Base-by-base conservation (phyloP, 768 basidiomycete species). In the Exidia glandulosa region DNA sequence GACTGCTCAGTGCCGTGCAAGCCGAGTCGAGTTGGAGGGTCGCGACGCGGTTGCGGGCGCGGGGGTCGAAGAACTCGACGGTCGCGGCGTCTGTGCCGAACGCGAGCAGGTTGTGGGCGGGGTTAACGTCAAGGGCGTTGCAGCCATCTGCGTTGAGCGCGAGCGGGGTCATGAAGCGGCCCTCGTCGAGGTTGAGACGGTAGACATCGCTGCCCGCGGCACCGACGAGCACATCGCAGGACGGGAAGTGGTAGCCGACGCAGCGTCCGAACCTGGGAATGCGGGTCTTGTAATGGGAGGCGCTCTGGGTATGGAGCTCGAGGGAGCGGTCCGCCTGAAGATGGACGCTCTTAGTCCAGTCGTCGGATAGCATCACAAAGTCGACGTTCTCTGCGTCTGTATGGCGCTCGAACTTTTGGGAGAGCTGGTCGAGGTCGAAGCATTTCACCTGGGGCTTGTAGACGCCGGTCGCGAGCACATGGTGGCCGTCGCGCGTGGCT, bases 341-440 rank as follows among this genome's bases (percentile, higher is more conserved):
- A 70, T 96, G 94, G 63, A 97, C 79, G n/a, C 90, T 87, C 71
- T 98, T 98, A 6, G 95, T 98, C 95, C 95, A 98, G 77, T 98
- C 95, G 68, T 94, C 90, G 1, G 94, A 97, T 7, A 98, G 79
- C 76, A 96, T 94, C 78, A 87, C 81, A 75, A 99, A 99, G 71
- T 99, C 96, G 64, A 99, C 88, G 71, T 98, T 99, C 77, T 98
- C 95, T 13, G 88, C 83, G 69, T 99, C 94, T 2, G 94, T 86
- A 67, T 97, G 95, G 36, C 96, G 79, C 76, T 97, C 95, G 69
- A 95, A 97, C 72, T 99, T 98, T 60, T 90, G 78, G 4, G 92
- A 85, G 32, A 99, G 81, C 66, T 95, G 88, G 70, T 91, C 87
- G 37, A 99, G 74, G 71, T 98, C 96, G 86, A 90, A 99, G 3